Evolutionary conservation across 768 basidiomycete species (phyloP), one percentile per base, ranked within the genome.

Genomic region (Lyophyllum decastes): DNA sequence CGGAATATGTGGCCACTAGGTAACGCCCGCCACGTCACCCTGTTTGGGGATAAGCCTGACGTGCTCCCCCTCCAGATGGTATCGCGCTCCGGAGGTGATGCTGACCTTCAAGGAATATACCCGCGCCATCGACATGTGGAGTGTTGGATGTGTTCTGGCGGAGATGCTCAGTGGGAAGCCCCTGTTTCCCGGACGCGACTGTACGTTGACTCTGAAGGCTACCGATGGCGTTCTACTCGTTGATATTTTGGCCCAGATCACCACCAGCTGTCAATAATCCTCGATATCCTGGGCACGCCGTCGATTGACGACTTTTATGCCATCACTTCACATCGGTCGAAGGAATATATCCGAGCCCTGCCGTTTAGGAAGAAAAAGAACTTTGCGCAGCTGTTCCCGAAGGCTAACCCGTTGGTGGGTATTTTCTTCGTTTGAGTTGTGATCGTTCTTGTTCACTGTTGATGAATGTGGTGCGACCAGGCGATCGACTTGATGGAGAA

Each of bases 21-120:
- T 95, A 57, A n/a, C 55, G 19, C 49, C 30, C 61, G 55, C 58
- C 54, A 50, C 54, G 14, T 44, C 61, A 8, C 38, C 22, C 7
- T 25, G 4, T 38, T 16, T 21, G 35, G 11, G 19, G 40, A 9
- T 40, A 38, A 19, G 21, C 10, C 40, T 58, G 50, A 49, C 16
- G 40, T n/a, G 21, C 10, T 33, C 12, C 16, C 27, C 10, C 5
- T 21, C 5, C 46, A 88, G 94, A 67, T 98, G 96, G 96, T 98
- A 98, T 70, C 87, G 96, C 27, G 96, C 96, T 0, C 96, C 96
- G 0, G 96, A 98, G 71, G 92, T 98, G 60, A 98, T 98, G 96
- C 82, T 98, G 34, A 96, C 94, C 0, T 98, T 97, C 79, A 94
- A 95, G 68, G 89, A 95, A 76, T 98, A 98, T 70, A 95, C 94